Base-by-base conservation (phyloP, 495 filamentous ascomycete species). In the Lasiosphaeriaceae sp. region DNA sequence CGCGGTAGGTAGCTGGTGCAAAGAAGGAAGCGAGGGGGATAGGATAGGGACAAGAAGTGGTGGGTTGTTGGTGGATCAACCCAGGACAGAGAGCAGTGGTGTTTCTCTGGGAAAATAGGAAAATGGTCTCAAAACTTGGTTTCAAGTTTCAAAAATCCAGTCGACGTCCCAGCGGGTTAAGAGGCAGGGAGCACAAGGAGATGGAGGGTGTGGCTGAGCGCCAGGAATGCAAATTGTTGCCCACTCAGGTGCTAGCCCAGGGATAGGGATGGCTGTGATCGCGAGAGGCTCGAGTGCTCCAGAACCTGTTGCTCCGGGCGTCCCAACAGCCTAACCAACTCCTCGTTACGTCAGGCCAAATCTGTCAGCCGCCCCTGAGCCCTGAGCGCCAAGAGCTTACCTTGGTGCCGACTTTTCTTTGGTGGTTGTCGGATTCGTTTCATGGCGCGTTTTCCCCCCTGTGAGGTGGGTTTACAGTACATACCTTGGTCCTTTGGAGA, bases 71-170 rank as follows among this genome's bases (percentile, higher is more conserved):
- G 41, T 44, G 46, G 51, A 50, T 60, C 39, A 49, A 26, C 35
- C 16, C n/a, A 9, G 8, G 48, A 22, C 47, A 21, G 50, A 23
- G 45, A 54, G 4, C 26, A 39, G 57, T 57, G 56, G 39, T 51
- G 43, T 55, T 55, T 56, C 51, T 46, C 19, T 34, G 35, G 46
- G 48, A 43, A n/a, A n/a, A 48, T 45, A 50, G 53, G 54, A 56
- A 46, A 50, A 60, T 54, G 39, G 45, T 58, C 63, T 58, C 55
- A 58, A 63, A 67, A 60, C 58, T 39, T 50, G 52, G 61, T 61
- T 62, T 65, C 62, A 62, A 58, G 61, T 61, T 62, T 62, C 62
- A 62, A 58, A 52, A 62, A 44, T 57, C 57, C 63, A 59, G 60
- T 57, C 59, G 63, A 66, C 35, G 52, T 52, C 52, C 21, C 54